Evolutionary conservation across 2,329 filamentous ascomycete genomes (phyloP), one percentile per base, ranked within the genome.

Genomic region (Exophiala mesophila): DNA sequence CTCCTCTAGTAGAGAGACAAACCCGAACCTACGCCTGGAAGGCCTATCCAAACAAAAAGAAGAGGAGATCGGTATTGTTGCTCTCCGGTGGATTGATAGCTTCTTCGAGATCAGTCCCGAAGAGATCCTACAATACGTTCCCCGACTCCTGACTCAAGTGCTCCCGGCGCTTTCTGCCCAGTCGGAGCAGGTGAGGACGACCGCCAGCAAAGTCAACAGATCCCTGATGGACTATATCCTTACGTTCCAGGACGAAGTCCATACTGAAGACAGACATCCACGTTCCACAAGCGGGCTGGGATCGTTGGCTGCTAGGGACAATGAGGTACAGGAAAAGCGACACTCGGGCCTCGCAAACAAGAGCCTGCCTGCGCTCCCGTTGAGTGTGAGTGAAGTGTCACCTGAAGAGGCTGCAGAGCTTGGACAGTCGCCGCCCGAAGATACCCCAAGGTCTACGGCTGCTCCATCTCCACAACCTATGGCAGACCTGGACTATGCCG

Each of bases 51-150:
- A 60, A 82, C 89, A 96, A 61, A 57, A 57, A 38, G 55, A 57
- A 39, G 88, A 97, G 61, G 87, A 95, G 58, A 89, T 94, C 52
- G 77, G 96, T 32, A 74, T 96, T 28, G 94, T 94, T 39, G 88
- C 89, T 3, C 72, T 98, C 19, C 80, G 88, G 49, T 98, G 92
- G 92, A 88, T 98, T 52, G 88, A 96, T 53, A 85, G 85, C 46
- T 96, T 98, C 61, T 84, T 98, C 55, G 89, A 97, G 51, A 97
- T 98, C 33, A 96, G 89, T 56, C 90, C 92, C 0, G 92, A 96
- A 60, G 92, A 98, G 58, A 94, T 98, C 3, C 74, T 98, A 30
- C 85, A 86, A 3, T 97, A 97, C 62, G 92, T 94, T 1, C 94
- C 94, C 16, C 86, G 88, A 55, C 82, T 98, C 20, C 70, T 98